These are phyloP conservation scores for Aspergillus indologenus DNA, from an alignment of 495 filamentous ascomycete species.

Conservation along the genomic window DNA sequence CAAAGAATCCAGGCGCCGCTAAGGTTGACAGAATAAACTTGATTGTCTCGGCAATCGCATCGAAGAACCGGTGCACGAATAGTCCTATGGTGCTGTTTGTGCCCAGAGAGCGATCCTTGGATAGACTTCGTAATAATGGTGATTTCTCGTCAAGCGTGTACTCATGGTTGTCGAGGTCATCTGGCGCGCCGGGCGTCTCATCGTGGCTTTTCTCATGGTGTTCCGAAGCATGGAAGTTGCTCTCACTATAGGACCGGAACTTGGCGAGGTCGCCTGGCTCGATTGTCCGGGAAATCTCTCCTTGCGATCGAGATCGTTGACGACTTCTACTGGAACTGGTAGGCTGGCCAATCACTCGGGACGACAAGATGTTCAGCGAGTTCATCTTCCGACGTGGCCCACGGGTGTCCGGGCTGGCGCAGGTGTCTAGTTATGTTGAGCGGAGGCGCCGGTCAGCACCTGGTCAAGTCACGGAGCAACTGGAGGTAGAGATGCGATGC, in stretches of 20 bases:
- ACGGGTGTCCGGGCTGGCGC: constrained; percentile 48
- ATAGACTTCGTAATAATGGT: constrained; percentile 49
- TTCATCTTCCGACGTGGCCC: constrained; percentile 78
- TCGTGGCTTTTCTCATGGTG: constrained; percentile 33
- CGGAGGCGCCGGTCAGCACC: constrained; percentile 27
- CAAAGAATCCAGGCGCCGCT: constrained; percentile 72
- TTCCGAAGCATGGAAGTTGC: constrained; percentile 37
- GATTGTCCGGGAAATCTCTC: constrained; percentile 47
- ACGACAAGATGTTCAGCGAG: constrained; percentile 92
- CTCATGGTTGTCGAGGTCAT: constrained; percentile 32
- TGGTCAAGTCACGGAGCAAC: constrained; percentile 4
- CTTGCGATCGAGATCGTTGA: constrained; percentile 64
- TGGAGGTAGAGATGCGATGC: constrained; percentile 15
- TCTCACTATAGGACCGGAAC: constrained; percentile 47
- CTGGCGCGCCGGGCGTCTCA: constrained; percentile 23
- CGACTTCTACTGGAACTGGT: constrained; percentile 45
- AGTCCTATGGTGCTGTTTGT: constrained; percentile 49
- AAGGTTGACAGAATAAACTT: constrained; percentile 75
- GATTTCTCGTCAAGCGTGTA: constrained; percentile 61
- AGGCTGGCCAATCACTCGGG: constrained; percentile 71
- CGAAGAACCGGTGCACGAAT: constrained; percentile 45
- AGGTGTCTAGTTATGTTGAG: constrained; percentile 29
- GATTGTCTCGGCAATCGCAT: constrained; percentile 62
- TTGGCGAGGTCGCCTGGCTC: constrained; percentile 44
- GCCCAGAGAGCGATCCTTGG: constrained; percentile 53